Percentiles rank a stretch among this genome's conserved stretches.
Conservation (phyloP, 2,329 filamentous ascomycete genomes). For the Penicillium vulpinum region DNA sequence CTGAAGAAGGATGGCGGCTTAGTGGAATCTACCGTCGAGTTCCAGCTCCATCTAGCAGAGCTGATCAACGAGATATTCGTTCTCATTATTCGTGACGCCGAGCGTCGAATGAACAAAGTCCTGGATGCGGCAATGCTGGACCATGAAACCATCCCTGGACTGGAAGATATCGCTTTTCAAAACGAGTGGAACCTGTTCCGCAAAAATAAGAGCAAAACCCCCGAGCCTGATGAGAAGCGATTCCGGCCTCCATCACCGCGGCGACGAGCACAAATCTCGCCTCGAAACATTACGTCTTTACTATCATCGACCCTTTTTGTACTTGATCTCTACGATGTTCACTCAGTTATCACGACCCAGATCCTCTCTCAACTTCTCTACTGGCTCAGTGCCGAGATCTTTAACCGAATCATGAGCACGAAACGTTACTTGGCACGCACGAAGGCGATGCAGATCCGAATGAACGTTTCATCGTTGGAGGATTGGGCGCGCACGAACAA, state of each 20-base stretch:
- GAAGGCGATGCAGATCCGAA: conserved; percentile 99
- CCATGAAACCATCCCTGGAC: conserved; percentile 95
- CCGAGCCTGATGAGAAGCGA: conserved; percentile 85
- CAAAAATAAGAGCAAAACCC: conserved; percentile 79
- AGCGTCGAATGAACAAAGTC: conserved; percentile 93
- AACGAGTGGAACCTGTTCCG: conserved; percentile 99
- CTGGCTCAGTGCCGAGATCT: conserved; percentile 93
- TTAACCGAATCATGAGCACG: conserved; percentile 97
- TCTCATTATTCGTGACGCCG: conserved; percentile 91
- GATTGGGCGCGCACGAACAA: conserved; percentile 96
- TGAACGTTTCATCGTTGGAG: conserved; percentile 94
- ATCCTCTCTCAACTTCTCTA: conserved; percentile 91
- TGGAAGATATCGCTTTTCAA: conserved; percentile 95
- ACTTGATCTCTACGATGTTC: conserved; percentile 96
- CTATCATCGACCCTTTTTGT: conserved; percentile 96
- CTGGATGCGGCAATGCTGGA: conserved; percentile 92
- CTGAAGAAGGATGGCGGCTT: conserved; percentile 89
- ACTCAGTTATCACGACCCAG: conserved; percentile 92
- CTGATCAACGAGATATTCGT: conserved; percentile 98
- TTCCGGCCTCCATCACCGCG: conserved; percentile 92
- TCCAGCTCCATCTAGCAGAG: conserved; percentile 90
- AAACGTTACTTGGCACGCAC: conserved; percentile 91
- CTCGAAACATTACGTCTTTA: conserved; percentile 91
- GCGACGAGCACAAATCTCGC: conserved; percentile 84
- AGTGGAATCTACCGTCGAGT: conserved; percentile 76